Conservation (phyloP, 768 basidiomycete species). For the Lanmaoa pseudosensibilis region DNA sequence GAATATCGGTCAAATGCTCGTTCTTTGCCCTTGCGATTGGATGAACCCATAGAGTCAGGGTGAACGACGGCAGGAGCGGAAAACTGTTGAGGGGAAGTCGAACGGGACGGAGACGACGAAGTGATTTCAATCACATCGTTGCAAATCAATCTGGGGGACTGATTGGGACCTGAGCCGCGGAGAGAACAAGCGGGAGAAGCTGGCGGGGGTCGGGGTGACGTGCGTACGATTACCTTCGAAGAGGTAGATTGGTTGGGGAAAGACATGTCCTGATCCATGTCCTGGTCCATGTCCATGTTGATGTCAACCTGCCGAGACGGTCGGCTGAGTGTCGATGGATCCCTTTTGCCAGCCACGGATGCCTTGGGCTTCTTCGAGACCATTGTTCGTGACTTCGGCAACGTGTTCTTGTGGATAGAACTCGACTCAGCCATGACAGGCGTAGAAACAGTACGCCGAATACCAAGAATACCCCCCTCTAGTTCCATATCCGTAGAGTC, state of each 20-base stretch:
- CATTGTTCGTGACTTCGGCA: conserved; percentile 49
- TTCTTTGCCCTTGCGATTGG: conserved; percentile 14
- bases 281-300: conserved; percentile 55
- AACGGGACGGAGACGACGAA: conserved; percentile 29
- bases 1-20: background rate
- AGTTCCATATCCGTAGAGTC: conserved; percentile 72
- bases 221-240: conserved; percentile 1
- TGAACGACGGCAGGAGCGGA: background rate
- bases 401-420: conserved; percentile 36
- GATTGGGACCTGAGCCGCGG: background rate
- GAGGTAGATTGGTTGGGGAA: conserved; percentile 4
- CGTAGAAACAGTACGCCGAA: conserved; percentile 51
- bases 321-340: conserved; percentile 38
- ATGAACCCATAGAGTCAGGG: background rate
- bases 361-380: conserved; percentile 26
- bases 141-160: conserved; percentile 25
- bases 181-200: conserved; percentile 17
- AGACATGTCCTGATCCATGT: conserved; percentile 46
- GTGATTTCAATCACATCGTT: conserved; percentile 34
- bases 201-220: conserved; percentile 8
- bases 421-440: conserved; percentile 39
- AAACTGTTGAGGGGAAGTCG: conserved; percentile 12
- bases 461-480: conserved; percentile 50
- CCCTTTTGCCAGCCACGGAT: conserved; percentile 24
- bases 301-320: conserved; percentile 46